Evolutionary conservation across 225 moss, liverwort and hornwort species (phyloP), one percentile per base, ranked within the genome.

Genomic region (Physcomitrium patens): DNA sequence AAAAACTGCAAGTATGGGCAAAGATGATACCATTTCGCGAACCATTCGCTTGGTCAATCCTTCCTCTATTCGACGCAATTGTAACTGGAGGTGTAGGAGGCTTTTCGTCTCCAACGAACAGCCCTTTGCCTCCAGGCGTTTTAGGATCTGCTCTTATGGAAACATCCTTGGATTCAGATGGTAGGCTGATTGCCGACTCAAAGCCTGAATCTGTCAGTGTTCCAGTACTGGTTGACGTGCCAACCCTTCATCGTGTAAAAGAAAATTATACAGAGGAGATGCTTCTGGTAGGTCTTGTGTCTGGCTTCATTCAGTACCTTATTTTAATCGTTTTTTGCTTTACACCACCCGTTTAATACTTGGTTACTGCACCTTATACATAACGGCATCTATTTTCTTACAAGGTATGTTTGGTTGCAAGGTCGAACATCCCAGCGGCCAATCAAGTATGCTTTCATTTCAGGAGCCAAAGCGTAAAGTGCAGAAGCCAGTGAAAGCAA

Each of bases 1-100:
- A 91, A 62, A 91, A 91, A 75, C 79, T 91, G 18, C 91, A 91
- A 72, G 89, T 89, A 65, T 89, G 89, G 91, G 91, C 91, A 67
- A 76, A 86, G 67, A 83, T 91, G 49, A 91, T 91, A 88, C 91
- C 91, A 13, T 91, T 89, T 78, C 82, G 85, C 71, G 91, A 91
- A 75, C 89, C 91, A n/a, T 91, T 91, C 81, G 82, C 89, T 55
- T 91, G 91, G 91, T 84, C 89, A 54, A 83, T 81, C 46, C 86
- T 91, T 60, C 84, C 91, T 17, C 79, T 91, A 18, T 91, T 89
- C 80, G 91, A 91, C 59, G 86, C 86, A 56, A 87, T 74, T 9
- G 75, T 76, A 76, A 86, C 89, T 71, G 89, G 89, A 64, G 86
- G 86, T 48, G 86, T 91, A 48, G 91, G 89, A 60, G 91, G 91